Evolutionary conservation across 2,329 filamentous ascomycete genomes (phyloP).

Genomic region (Passalora sequoiae): DNA sequence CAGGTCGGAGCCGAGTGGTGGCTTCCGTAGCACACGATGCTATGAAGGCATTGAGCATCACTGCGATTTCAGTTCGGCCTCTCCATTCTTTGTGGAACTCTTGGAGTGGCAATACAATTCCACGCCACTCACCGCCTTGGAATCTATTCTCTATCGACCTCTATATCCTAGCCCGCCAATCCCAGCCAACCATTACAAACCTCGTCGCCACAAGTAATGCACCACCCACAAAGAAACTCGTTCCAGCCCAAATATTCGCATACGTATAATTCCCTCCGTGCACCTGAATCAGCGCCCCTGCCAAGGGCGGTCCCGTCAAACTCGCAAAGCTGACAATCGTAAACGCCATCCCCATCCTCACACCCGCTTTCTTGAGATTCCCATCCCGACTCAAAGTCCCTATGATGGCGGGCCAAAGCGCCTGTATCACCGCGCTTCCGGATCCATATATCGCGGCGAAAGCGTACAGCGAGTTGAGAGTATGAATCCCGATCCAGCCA

Average conservation of each 20-base stretch:
- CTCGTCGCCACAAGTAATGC: constrained; percentile 27
- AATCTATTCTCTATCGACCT: too few species aligned
- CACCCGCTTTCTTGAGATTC: constrained; percentile 45
- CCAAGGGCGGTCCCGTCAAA: constrained; percentile 45
- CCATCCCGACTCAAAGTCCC: constrained; percentile 38
- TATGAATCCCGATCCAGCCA: constrained; percentile 52
- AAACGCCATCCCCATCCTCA: constrained; percentile 47
- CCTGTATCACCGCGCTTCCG: constrained; percentile 42
- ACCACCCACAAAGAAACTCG: constrained; percentile 27
- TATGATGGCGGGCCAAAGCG: constrained; percentile 42
- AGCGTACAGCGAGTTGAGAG: constrained; percentile 36
- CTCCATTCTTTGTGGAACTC: too few species aligned
- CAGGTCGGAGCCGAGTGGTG: too few species aligned
- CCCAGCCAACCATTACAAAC: constrained; percentile 28
- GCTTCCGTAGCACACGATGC: too few species aligned
- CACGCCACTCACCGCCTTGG: too few species aligned
- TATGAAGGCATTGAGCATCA: too few species aligned
- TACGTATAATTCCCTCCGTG: constrained; percentile 39
- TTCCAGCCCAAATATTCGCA: constrained; percentile 44
- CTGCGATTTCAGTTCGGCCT: too few species aligned
- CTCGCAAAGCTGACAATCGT: constrained; percentile 42
- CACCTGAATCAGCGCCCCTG: constrained; percentile 42
- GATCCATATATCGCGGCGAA: constrained; percentile 45
- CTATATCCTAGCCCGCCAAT: constrained; percentile 27
- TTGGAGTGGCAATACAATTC: too few species aligned